Evolutionary conservation across 2,329 filamentous ascomycete species (phyloP).

Genomic region (Fusarium phyllophilum): DNA sequence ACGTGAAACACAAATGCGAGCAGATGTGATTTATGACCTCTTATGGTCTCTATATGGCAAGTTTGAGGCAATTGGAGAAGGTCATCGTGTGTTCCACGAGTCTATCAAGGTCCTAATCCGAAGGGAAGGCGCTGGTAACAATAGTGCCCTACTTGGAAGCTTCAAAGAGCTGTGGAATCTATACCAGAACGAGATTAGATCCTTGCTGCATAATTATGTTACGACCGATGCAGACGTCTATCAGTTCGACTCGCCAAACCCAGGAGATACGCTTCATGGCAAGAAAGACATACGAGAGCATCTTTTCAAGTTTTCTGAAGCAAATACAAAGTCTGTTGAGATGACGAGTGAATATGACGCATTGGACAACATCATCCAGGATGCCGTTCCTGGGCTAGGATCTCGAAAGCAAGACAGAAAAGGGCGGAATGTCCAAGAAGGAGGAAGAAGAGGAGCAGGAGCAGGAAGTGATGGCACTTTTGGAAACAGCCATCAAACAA

Average conservation of each 20-base stretch:
- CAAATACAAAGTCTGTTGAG: slow-evolving; percentile 81
- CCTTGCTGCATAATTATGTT: slow-evolving; percentile 93
- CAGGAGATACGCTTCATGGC: slow-evolving; percentile 58
- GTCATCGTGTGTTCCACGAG: slow-evolving; percentile 93
- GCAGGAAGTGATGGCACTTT: slow-evolving; percentile 52
- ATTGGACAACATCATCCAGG: slow-evolving; percentile 86
- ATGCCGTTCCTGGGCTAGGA: slow-evolving; percentile 90
- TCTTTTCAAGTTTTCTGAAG: slow-evolving; percentile 87
- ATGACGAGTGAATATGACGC: slow-evolving; percentile 89
- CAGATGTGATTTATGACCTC: slow-evolving; percentile 89
- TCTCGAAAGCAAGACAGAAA: slow-evolving; percentile 66
- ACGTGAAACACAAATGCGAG: slow-evolving; percentile 79
- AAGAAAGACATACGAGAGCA: slow-evolving; percentile 66
- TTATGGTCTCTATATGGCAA: slow-evolving; percentile 94
- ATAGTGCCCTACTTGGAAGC: slow-evolving; percentile 77
- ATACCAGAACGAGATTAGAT: slow-evolving; percentile 96
- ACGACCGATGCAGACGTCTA: slow-evolving; percentile 87
- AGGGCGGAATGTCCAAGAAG: slow-evolving; percentile 48
- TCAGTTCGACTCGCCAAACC: slow-evolving; percentile 66
- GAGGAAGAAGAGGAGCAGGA: slow-evolving; percentile 56
- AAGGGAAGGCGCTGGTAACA: slow-evolving; percentile 76
- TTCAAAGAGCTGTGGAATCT: slow-evolving; percentile 99
- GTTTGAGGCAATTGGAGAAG: slow-evolving; percentile 96
- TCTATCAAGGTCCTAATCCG: slow-evolving; percentile 86
- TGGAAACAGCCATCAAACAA: slow-evolving; percentile 54